These are phyloP conservation scores for Colletotrichum trifolii DNA, from an alignment of 2,329 filamentous ascomycete genomes.

Conservation along the genomic window DNA sequence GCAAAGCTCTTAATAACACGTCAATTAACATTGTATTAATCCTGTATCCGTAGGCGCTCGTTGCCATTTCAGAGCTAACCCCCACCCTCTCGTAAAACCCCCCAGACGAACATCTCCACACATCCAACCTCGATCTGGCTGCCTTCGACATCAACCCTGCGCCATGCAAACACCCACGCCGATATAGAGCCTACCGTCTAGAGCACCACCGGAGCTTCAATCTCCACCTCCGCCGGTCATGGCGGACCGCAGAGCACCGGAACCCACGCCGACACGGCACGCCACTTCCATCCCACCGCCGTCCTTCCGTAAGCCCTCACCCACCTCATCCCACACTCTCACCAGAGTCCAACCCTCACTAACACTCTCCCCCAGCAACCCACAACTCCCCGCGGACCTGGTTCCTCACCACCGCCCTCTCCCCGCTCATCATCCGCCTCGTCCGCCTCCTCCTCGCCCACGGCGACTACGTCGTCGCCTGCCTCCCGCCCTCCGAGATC, in stretches of 20 bases:
- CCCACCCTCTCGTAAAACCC: background rate
- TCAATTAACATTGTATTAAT: conserved; percentile 22
- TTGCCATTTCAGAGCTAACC: no score
- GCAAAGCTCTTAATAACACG: conserved; percentile 25
- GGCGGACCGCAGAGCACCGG: conserved; percentile 36
- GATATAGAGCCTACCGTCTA: background rate
- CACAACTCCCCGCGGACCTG: conserved; percentile 86
- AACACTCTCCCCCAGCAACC: conserved; percentile 58
- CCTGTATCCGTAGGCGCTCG: background rate
- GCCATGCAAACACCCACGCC: background rate
- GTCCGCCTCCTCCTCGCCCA: conserved; percentile 86
- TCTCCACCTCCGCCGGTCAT: conserved; percentile 24
- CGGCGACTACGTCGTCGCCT: conserved; percentile 90
- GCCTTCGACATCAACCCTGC: background rate
- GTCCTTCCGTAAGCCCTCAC: conserved; percentile 60
- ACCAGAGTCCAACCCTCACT: conserved; percentile 36
- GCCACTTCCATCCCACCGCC: conserved; percentile 56
- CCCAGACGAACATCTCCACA: conserved; percentile 16
- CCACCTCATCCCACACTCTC: conserved; percentile 44
- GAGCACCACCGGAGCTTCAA: background rate
- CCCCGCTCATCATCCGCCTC: conserved; percentile 85
- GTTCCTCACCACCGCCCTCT: conserved; percentile 89
- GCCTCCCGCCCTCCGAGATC: conserved; percentile 81
- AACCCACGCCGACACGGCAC: conserved; percentile 29
- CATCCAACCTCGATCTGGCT: background rate